Conservation (phyloP, 768 basidiomycete genomes). For the Naganishia vaughanmartiniae region DNA sequence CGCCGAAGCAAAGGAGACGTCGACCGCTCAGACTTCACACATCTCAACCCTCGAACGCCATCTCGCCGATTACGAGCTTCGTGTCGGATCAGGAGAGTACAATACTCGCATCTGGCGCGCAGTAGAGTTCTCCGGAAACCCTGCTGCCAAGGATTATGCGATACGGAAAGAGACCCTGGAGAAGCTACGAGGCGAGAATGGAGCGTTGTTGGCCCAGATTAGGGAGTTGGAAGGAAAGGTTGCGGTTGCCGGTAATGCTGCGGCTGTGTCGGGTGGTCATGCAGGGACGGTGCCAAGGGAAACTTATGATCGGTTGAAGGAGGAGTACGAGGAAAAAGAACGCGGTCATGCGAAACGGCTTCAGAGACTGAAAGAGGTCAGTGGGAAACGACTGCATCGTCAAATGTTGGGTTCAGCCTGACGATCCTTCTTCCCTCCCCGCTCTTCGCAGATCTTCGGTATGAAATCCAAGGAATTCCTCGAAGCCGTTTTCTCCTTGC, state of each 20-base stretch:
- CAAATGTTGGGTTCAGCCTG: not conserved
- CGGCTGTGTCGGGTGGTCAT: not conserved
- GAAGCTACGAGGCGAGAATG: constrained; percentile 75
- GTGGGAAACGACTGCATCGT: constrained; percentile 20
- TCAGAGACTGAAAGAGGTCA: constrained; percentile 72
- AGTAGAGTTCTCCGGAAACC: constrained; percentile 66
- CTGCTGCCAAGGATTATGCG: constrained; percentile 77
- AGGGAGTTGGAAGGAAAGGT: constrained; percentile 60
- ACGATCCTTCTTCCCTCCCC: not conserved
- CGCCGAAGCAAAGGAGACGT: constrained; percentile 6
- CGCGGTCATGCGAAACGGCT: constrained; percentile 75
- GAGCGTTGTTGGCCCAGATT: constrained; percentile 69
- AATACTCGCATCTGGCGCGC: constrained; percentile 44
- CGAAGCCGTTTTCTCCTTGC: constrained; percentile 80
- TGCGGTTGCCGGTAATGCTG: not conserved
- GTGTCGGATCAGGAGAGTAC: constrained; percentile 50
- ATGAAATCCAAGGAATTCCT: constrained; percentile 87
- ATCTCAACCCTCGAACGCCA: constrained; percentile 32
- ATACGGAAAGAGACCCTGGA: constrained; percentile 72
- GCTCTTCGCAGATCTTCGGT: constrained; percentile 64
- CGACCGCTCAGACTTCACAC: not conserved
- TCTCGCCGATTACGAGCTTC: constrained; percentile 41
- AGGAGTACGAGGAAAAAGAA: constrained; percentile 69
- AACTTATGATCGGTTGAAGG: constrained; percentile 70
- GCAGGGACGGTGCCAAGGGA: constrained; percentile 67